Base-by-base conservation (phyloP, 202 grass and related monocot species). In the Cymbopogon flexuosus region DNA sequence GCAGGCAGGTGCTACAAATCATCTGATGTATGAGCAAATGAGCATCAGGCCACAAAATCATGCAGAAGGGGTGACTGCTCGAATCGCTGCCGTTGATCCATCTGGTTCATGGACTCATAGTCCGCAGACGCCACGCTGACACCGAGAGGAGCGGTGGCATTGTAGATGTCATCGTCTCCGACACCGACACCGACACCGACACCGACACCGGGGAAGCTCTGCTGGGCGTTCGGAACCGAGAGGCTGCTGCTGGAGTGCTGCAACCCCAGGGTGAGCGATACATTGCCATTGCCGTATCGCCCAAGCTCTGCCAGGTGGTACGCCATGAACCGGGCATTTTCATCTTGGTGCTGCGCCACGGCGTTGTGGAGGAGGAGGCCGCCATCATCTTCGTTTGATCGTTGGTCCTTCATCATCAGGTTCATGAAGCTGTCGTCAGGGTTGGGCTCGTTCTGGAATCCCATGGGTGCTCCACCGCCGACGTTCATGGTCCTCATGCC, bases 401-500 rank as follows among this genome's bases (percentile, higher is more conserved):
- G 82, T 21, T 92, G 85, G n/a, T 79, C 92, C 82, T 94, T 94
- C 51, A 94, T 54, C 92, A 94, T 94, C 56, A 94, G 87, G 70
- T 85, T 94, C 92, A 94, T 94, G 92, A 94, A 94, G 37, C 84
- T 87, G 60, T 94, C 92, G 0, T 94, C 92, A 6, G 81, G 86
- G 34, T 85, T 87, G 31, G 78, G 61, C 41, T 91, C 89, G 15
- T 89, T 83, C 11, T 85, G 86, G 68, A 88, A 92, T 19, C 87
- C 80, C 41, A 87, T 58, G 33, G 76, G 35, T 16, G 51, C 61
- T 11, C 27, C 71, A 0, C 57, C 77, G 6, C 16, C 49, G 9
- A 75, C 24, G 23, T 79, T 86, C 79, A 79, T 68, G 33, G 33
- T 43, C 27, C 79, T 79, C 1, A 85, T 89, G 82, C 61, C 81